Percentiles rank a stretch among this genome's conserved stretches.
phyloP scores from a whole-genome alignment of 345 rosid species.

The Eucalyptus leucophloia region DNA sequence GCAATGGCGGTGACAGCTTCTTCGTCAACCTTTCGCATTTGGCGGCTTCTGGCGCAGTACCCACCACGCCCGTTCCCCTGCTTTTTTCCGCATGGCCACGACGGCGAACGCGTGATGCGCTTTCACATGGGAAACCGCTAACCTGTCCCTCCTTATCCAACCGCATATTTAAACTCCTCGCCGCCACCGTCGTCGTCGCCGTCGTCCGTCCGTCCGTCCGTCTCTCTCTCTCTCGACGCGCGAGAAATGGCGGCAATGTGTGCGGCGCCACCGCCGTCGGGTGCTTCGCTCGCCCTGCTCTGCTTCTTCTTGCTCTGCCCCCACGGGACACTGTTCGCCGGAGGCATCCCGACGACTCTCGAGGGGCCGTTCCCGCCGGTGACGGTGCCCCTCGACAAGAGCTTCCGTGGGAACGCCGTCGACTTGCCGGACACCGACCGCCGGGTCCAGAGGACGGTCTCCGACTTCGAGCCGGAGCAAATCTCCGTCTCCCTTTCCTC shows the following conservation, averaged over 20 bases:
- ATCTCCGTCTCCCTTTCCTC: constrained; percentile 71
- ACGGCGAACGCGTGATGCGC: not conserved
- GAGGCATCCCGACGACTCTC: constrained; percentile 32
- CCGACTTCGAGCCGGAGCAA: constrained; percentile 54
- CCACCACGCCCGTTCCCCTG: not conserved
- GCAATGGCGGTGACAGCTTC: not conserved
- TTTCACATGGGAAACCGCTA: not conserved
- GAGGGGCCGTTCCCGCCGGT: constrained; percentile 75
- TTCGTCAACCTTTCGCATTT: not conserved
- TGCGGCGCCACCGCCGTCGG: not conserved
- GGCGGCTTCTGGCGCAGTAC: not conserved
- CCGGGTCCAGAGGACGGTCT: constrained; percentile 23
- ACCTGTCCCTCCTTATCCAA: not conserved
- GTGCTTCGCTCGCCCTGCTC: not conserved
- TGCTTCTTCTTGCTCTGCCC: not conserved
- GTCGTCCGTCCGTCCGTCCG: not conserved
- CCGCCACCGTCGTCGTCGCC: accelerated
- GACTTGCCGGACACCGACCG: constrained; percentile 79
- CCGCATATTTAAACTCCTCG: not conserved
- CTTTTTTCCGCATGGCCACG: not conserved
- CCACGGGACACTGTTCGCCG: not conserved
- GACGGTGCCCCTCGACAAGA: constrained; percentile 48
- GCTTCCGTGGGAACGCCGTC: constrained; percentile 44
- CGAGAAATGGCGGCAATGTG: not conserved
- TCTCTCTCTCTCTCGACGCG: not conserved